These are phyloP conservation scores for Hyphopichia homilentoma DNA, from an alignment of 805 yeast genomes.

Conservation along the genomic window DNA sequence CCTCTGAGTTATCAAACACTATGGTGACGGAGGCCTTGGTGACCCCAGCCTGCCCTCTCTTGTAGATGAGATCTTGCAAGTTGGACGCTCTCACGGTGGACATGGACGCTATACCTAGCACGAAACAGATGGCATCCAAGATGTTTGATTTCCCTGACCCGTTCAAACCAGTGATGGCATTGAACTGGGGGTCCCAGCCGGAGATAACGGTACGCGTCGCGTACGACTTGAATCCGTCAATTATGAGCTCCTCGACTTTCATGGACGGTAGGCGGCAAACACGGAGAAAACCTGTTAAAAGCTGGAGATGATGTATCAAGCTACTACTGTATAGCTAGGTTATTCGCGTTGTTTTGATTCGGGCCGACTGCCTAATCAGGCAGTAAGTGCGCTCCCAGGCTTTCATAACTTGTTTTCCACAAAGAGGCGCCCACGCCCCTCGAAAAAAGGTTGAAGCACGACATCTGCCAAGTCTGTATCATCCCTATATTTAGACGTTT, in stretches of 20 bases:
- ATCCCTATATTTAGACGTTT: no score
- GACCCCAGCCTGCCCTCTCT: slow-evolving; percentile 97
- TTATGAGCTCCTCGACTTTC: slow-evolving; percentile 93
- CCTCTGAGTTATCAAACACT: slow-evolving; percentile 85
- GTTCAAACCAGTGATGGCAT: slow-evolving; percentile 95
- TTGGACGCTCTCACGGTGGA: slow-evolving; percentile 91
- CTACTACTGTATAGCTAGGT: no score
- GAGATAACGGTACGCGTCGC: slow-evolving; percentile 95
- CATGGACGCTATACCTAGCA: slow-evolving; percentile 94
- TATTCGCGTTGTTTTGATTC: no score
- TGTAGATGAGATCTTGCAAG: slow-evolving; percentile 89
- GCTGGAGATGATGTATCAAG: no score
- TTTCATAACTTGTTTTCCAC: no score
- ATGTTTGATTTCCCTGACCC: slow-evolving; percentile 98
- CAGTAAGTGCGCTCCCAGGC: no score
- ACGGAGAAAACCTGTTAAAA: no score
- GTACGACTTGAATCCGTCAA: slow-evolving; percentile 97
- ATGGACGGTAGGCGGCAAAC: no score
- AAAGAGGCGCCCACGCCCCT: no score
- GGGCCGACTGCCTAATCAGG: no score
- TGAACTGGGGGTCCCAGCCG: slow-evolving; percentile 94
- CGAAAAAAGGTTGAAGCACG: no score
- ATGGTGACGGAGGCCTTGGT: slow-evolving; percentile 96
- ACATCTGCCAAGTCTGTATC: no score
- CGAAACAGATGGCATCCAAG: slow-evolving; percentile 95